Percentiles rank a stretch among this genome's conserved stretches.
These are phyloP conservation scores for Teunomyces stri DNA, from an alignment of 805 yeast genomes.

Conservation along the genomic window DNA sequence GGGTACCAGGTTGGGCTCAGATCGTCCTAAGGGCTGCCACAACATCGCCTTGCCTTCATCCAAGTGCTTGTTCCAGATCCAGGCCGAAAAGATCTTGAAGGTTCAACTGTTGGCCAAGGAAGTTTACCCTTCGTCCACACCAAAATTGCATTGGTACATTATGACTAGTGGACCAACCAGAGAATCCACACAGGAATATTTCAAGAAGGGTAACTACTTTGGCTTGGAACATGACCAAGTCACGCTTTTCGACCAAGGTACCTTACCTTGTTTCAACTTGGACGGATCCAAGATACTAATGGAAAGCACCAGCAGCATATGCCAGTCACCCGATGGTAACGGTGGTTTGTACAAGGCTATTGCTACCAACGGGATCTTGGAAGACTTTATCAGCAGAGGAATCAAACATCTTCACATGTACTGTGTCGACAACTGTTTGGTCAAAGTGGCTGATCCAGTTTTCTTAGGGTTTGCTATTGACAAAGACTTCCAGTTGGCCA, in stretches of 20 bases:
- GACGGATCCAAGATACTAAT: conserved; percentile 71
- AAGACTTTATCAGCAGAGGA: conserved; percentile 64
- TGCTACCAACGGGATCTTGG: conserved; percentile 56
- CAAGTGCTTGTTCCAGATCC: conserved; percentile 85
- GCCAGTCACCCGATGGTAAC: conserved; percentile 95
- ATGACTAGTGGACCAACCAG: conserved; percentile 95
- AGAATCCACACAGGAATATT: conserved; percentile 67
- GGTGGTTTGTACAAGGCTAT: conserved; percentile 95
- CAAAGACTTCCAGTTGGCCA: conserved; percentile 70
- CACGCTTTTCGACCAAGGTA: conserved; percentile 89
- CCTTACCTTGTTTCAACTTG: conserved; percentile 79
- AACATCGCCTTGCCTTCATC: conserved; percentile 81
- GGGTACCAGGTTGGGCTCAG: conserved; percentile 91
- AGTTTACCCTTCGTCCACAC: conserved; percentile 18
- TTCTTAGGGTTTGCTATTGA: conserved; percentile 81
- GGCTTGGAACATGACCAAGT: conserved; percentile 65
- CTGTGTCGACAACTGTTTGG: conserved; percentile 93
- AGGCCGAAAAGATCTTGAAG: conserved; percentile 77
- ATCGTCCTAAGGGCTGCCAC: conserved; percentile 91
- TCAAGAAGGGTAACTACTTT: conserved; percentile 59
- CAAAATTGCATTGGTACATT: conserved; percentile 74
- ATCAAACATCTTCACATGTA: conserved; percentile 92
- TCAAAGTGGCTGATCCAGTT: conserved; percentile 89
- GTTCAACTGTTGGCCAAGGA: conserved; percentile 55
- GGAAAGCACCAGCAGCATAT: conserved; percentile 51